These are phyloP conservation scores for Deinandra increscens DNA, from an alignment of 129 eudicot species.

Conservation along the genomic window DNA sequence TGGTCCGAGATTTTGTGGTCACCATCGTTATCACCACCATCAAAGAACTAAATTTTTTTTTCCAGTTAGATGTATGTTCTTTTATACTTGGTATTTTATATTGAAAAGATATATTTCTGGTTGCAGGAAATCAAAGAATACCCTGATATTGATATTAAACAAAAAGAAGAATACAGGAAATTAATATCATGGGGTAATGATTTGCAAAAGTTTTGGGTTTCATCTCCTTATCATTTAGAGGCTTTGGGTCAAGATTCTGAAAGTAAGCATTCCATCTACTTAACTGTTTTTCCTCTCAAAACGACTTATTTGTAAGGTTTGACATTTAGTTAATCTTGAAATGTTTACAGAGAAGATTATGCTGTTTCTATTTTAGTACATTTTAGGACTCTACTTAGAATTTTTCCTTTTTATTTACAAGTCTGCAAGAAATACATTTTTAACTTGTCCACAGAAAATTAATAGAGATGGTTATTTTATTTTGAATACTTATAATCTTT, in stretches of 20 bases:
- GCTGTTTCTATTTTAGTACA: background rate
- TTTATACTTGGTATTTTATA: constrained; percentile 1
- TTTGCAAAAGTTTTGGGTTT: constrained; percentile 27
- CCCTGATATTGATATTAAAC: constrained; percentile 30
- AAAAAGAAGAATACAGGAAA: background rate
- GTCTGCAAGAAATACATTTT: background rate
- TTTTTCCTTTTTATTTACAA: background rate
- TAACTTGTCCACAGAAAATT: background rate
- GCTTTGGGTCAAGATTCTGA: constrained; percentile 7
- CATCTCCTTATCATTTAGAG: constrained; percentile 37
- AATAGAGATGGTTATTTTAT: background rate
- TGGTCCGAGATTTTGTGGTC: background rate
- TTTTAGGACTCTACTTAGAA: background rate
- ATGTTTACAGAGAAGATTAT: background rate
- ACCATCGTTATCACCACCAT: background rate
- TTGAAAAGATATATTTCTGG: background rate
- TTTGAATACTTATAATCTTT: too few species aligned
- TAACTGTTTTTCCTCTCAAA: background rate
- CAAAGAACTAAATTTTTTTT: background rate
- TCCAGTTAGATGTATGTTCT: background rate
- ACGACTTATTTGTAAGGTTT: background rate
- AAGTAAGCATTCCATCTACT: constrained; percentile 18
- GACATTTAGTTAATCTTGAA: background rate
- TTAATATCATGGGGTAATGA: constrained; percentile 20
- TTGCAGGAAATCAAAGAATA: constrained; percentile 35